Evolutionary conservation across 2,329 filamentous ascomycete genomes (phyloP), one percentile per base, ranked within the genome.

Genomic region (Tolypocladium sp.): DNA sequence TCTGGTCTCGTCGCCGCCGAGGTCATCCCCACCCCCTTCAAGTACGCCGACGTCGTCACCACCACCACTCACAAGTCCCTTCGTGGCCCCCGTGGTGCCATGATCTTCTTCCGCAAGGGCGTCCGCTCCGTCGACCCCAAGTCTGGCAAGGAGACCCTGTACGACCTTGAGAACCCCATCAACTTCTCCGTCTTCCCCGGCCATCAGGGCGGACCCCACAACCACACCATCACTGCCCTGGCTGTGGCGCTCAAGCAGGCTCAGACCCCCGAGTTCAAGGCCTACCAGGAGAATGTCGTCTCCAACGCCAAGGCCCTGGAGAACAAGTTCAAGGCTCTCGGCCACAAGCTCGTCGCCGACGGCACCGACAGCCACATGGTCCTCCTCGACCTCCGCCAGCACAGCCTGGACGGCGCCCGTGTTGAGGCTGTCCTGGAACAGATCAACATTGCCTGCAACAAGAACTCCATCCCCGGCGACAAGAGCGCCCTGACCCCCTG

Each of bases 101-200:
- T 99, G 94, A 99, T 99, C 80, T 99, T 99, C 86, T 99, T 92
- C 87, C 91, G 94, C 77, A 97, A 96, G 82, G 94, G 94, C 64
- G 88, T 97, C 62, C 90, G 93, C 71, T 91, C 89, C 70, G 89
- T 89, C 58, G 91, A 97, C 73, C 80, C 89, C 77, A 97, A 97
- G 84, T 87, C 89, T 62, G 92, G 92, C 70, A 93, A 96, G 79
- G 85, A 93, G 81, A 88, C 83, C 57, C 80, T 92, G 69, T 99
- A 97, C 75, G 92, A 99, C 71, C 85, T 99, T 40, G 94, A 99
- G 82, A 85, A 87, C 68, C 90, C 92, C 59, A 99, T 99, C 82
- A 99, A 99, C 82, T 92, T 95, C 76, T 97, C 94, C 60, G 94
- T 99, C 74, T 99, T 99, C 86, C 94, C 94, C 59, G 94, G 94